A percentile compares a stretch with the other conserved stretches of the same genome.
Evolutionary conservation across 2,329 filamentous ascomycete genomes (phyloP).

Genomic region (Aureobasidium sp.): DNA sequence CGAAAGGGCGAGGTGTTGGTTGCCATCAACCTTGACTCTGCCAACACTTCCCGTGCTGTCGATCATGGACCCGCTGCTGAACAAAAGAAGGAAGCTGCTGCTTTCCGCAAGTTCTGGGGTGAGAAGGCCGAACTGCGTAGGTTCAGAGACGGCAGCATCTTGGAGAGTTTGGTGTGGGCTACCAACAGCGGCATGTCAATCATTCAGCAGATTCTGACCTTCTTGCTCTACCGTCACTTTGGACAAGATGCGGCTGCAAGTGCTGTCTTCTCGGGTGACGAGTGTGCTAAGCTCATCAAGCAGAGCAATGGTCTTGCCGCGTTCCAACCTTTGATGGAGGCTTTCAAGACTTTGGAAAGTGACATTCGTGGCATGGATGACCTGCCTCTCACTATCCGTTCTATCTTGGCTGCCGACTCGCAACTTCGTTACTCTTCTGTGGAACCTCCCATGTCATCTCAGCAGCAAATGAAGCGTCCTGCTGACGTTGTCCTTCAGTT

Average conservation of each 20-base stretch:
- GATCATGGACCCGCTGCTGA: constrained; percentile 85
- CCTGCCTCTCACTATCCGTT: constrained; percentile 78
- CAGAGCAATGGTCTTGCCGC: constrained; percentile 31
- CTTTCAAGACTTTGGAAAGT: constrained; percentile 64
- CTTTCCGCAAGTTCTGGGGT: constrained; percentile 89
- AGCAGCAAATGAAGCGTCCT: constrained; percentile 41
- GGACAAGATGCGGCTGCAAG: constrained; percentile 46
- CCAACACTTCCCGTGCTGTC: constrained; percentile 64
- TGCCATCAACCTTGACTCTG: constrained; percentile 63
- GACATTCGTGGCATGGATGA: constrained; percentile 70
- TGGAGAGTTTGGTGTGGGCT: constrained; percentile 83
- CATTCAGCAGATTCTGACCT: constrained; percentile 69
- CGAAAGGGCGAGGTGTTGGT: constrained; percentile 43
- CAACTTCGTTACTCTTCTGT: constrained; percentile 67
- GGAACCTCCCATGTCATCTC: constrained; percentile 40
- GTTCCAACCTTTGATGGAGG: constrained; percentile 61
- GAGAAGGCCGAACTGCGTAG: constrained; percentile 85
- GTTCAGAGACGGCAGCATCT: constrained; percentile 90
- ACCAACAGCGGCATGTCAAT: constrained; percentile 51
- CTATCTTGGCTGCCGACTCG: constrained; percentile 64
- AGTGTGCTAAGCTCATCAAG: constrained; percentile 37
- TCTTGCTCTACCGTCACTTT: constrained; percentile 63
- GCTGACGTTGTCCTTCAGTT: constrained; percentile 83
- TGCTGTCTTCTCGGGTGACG: constrained; percentile 36
- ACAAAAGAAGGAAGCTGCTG: constrained; percentile 69